Percentiles rank a stretch among this genome's conserved stretches.
Evolutionary conservation across 306 rosid species (phyloP).

Genomic region (Glycine latifolia): DNA sequence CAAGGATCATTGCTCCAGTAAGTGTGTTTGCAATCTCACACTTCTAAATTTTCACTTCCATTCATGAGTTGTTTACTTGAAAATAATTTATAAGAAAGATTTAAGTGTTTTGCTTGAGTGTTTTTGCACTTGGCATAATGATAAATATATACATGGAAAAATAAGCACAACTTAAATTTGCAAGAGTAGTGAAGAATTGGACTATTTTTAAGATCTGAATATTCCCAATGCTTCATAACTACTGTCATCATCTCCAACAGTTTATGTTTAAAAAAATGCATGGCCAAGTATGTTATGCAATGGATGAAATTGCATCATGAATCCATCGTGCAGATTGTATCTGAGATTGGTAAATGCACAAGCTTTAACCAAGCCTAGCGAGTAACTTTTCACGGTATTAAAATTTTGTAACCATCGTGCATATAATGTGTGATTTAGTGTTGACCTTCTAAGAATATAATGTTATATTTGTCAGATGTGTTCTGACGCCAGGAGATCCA

Average conservation of each 20-base stretch:
- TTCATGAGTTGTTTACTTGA: too few relatives aligned
- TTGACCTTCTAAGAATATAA: conserved; percentile 41
- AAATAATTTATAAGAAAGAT: neutral
- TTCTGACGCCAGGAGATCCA: conserved; percentile 97
- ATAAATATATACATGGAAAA: conserved; percentile 19
- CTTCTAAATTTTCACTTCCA: too few relatives aligned
- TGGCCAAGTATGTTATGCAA: conserved; percentile 27
- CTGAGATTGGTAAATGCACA: neutral
- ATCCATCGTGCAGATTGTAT: conserved; percentile 27
- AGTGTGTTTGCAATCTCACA: too few relatives aligned
- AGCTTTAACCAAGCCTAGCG: neutral
- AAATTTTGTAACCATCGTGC: neutral
- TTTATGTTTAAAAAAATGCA: neutral
- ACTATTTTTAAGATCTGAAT: conserved; percentile 22
- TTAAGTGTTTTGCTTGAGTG: conserved; percentile 1
- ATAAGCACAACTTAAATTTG: neutral
- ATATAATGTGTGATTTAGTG: conserved; percentile 20
- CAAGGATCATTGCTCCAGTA: too few relatives aligned
- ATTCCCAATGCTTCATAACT: conserved; percentile 24
- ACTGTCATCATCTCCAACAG: conserved; percentile 1
- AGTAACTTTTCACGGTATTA: neutral
- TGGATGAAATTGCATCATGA: conserved; percentile 18
- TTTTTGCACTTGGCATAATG: neutral
- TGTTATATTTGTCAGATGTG: conserved; percentile 72
- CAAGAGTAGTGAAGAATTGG: conserved; percentile 5